Base-by-base conservation (phyloP, 495 filamentous ascomycete genomes). In the Trichoderma reesei region DNA sequence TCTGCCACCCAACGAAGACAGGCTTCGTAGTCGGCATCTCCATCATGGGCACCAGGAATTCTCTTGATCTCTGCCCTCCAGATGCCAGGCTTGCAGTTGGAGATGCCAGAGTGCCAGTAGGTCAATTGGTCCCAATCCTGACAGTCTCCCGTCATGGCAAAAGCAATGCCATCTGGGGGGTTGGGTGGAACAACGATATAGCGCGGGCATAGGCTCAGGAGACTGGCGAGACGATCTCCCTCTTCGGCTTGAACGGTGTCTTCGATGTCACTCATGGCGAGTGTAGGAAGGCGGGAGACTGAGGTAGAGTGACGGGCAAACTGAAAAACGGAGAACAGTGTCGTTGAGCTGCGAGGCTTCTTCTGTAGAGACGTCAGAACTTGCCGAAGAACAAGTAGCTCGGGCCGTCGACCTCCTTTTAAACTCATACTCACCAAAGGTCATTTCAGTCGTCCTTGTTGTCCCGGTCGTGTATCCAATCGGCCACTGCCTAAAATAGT, bases 1-100 rank as follows among this genome's bases (percentile, higher is more conserved):
- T 56, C 51, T 11, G 20, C 51, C 3, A 56, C 51, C 51, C 51
- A 56, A 6, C 51, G 51, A 56, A 56, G 51, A 56, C 51, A 56
- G 3, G 51, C 51, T 13, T 56, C 51, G 9, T 6, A 10, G 26
- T 56, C 51, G 18, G 20, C 20, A 33, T 56, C 16, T 13, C 51
- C 51, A 3, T 14, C 5, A 7, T 56, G 11, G 11, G 26, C 31
- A 11, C 51, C 51, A 3, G 20, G 20, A 34, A 56, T 34, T 1
- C 5, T 34, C 20, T 13, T 56, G 3, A 36, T 9, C 14, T 56
- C 51, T 13, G 51, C 51, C 31, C 14, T 56, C 51, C 51, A 56
- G 51, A 56, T 31, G 31, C 51, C 51, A 5, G 51, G 51, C 26
- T 56, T 56, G 51, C 51, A 56, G 11, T 56, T 56, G 3, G 51